Conservation (phyloP, 2,329 filamentous ascomycete species). For the Paradendryphiella salina region DNA sequence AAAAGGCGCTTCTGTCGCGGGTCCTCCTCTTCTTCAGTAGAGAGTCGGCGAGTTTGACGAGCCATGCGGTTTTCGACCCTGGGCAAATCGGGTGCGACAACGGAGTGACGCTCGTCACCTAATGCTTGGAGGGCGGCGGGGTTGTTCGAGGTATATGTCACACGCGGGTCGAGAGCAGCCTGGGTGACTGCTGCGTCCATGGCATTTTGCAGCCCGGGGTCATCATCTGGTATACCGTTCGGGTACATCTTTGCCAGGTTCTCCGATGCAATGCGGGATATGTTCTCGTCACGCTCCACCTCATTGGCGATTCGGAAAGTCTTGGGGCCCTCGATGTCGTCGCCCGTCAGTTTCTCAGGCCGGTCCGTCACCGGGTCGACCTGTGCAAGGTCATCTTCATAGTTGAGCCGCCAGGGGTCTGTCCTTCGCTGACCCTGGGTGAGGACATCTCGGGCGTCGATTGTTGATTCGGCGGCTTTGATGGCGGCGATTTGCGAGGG, state of each 20-base stretch:
- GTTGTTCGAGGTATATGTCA: constrained; percentile 54
- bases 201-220: constrained; percentile 31
- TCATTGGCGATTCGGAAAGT: constrained; percentile 35
- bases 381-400: constrained; percentile 78
- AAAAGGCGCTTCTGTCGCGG: constrained; percentile 57
- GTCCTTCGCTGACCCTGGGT: constrained; percentile 71
- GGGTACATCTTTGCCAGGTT: constrained; percentile 45
- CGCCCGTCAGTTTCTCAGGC: constrained; percentile 46
- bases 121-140: constrained; percentile 54
- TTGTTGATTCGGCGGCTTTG: constrained; percentile 75
- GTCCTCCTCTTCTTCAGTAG: constrained; percentile 49
- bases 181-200: constrained; percentile 41
- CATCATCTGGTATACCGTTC: constrained; percentile 39
- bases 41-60: constrained; percentile 36
- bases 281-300: constrained; percentile 39
- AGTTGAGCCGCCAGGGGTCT: constrained; percentile 68
- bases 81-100: constrained; percentile 57
- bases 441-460: constrained; percentile 73
- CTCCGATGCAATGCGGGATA: constrained; percentile 39
- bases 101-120: constrained; percentile 51
- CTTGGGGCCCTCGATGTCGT: constrained; percentile 30
- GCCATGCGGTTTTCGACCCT: constrained; percentile 48
- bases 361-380: constrained; percentile 76
- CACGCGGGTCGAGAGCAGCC: constrained; percentile 49
- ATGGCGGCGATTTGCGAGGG: constrained; percentile 80